A percentile compares a stretch with the other conserved stretches of the same genome.
Evolutionary conservation across 257 asterid species (phyloP).

Genomic region (Rauvolfia tetraphylla): DNA sequence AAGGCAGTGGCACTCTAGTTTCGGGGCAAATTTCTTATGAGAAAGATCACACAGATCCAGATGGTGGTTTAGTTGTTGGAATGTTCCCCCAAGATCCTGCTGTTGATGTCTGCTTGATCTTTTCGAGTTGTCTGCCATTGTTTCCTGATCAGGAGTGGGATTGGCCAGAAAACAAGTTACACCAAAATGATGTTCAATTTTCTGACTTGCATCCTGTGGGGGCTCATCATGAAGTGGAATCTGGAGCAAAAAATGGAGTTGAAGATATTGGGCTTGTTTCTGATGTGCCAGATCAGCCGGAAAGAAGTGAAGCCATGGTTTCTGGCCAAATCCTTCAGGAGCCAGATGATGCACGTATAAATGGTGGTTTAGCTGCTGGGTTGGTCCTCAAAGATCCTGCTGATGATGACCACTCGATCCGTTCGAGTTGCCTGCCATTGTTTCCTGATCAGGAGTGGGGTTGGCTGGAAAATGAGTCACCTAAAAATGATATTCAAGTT

Average conservation of each 20-base stretch:
- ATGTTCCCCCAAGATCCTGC: too few species aligned
- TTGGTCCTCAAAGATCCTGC: too few species aligned
- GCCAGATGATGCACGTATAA: not conserved
- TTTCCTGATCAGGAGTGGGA: not conserved
- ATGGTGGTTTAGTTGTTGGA: too few species aligned
- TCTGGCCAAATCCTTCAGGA: not conserved
- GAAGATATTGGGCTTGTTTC: not conserved
- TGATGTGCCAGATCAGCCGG: not conserved
- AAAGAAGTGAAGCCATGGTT: too few species aligned
- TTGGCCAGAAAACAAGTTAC: not conserved
- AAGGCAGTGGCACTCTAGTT: not conserved
- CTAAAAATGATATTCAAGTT: too few species aligned
- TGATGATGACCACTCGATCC: not conserved
- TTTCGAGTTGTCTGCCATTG: not conserved
- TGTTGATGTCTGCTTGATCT: not conserved
- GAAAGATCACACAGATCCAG: not conserved
- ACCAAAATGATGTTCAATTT: not conserved
- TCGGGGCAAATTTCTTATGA: not conserved
- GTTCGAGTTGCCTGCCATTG: not conserved
- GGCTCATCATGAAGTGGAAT: not conserved
- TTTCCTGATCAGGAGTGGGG: not conserved
- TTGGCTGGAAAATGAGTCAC: not conserved
- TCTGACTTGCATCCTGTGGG: not conserved
- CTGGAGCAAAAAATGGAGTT: not conserved
- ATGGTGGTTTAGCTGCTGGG: too few species aligned